A percentile compares a stretch with the other conserved stretches of the same genome.
Evolutionary conservation across 331 rosid genomes (phyloP).

Genomic region (Stylosanthes scabra): DNA sequence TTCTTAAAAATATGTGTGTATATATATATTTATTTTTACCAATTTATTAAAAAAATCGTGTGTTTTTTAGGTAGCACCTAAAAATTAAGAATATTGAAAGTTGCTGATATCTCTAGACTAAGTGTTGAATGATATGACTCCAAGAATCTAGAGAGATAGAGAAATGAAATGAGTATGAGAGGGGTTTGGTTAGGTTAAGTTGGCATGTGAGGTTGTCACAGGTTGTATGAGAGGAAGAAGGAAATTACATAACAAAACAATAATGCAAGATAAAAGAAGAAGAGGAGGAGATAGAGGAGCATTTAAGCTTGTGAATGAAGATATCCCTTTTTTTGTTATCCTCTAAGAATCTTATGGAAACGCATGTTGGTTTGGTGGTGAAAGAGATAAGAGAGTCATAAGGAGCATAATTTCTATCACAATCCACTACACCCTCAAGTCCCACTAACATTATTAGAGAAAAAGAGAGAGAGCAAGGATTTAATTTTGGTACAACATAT

Average conservation of each 20-base stretch:
- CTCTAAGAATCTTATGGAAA: constrained; percentile 50
- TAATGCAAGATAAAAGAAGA: neutral
- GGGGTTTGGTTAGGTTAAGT: constrained; percentile 32
- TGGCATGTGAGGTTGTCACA: constrained; percentile 58
- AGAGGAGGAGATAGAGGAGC: constrained; percentile 40
- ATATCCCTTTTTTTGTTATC: constrained; percentile 52
- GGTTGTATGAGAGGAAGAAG: constrained; percentile 17
- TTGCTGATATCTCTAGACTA: constrained; percentile 31
- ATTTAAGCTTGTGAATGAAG: constrained; percentile 59
- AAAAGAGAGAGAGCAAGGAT: no score
- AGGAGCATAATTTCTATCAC: constrained; percentile 43
- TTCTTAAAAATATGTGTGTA: no score
- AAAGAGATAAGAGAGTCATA: constrained; percentile 34
- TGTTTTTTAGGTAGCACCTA: no score
- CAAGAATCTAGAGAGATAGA: constrained; percentile 34
- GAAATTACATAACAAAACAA: constrained; percentile 20
- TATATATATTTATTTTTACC: no score
- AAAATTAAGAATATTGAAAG: constrained; percentile 5
- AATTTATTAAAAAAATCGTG: no score
- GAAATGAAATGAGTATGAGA: constrained; percentile 9
- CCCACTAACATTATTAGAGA: constrained; percentile 24
- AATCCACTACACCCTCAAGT: constrained; percentile 16
- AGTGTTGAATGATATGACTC: neutral
- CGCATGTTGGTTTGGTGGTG: constrained; percentile 33
- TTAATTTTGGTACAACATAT: no score